phyloP scores from a whole-genome alignment of 768 basidiomycete genomes.

The Hygrocybe coccinea region DNA sequence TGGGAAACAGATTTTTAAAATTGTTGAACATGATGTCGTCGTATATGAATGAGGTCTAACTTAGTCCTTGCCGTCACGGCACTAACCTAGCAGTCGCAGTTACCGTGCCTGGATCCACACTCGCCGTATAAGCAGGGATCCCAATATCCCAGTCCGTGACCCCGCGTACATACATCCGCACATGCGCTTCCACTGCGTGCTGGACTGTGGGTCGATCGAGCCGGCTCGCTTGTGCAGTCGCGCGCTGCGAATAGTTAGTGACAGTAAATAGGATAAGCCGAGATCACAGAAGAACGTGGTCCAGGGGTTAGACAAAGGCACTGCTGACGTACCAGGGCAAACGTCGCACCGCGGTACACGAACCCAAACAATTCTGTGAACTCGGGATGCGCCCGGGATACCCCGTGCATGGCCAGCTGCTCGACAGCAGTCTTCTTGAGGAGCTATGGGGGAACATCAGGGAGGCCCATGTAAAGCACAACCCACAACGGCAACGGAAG shows the following conservation, averaged over 20 bases:
- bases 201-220: conserved; percentile 36
- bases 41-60: too few relatives aligned
- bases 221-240: conserved; percentile 34
- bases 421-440: conserved; percentile 43
- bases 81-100: too few relatives aligned
- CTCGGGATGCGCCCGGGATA: conserved; percentile 43
- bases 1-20: too few relatives aligned
- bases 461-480: background rate
- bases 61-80: too few relatives aligned
- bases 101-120: too few relatives aligned
- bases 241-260: conserved; percentile 31
- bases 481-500: background rate
- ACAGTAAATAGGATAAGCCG: background rate
- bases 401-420: conserved; percentile 30
- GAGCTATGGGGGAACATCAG: conserved; percentile 24
- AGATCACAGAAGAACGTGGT: background rate
- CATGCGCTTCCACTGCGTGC: conserved; percentile 39
- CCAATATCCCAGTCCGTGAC: background rate
- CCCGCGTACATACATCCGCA: conserved; percentile 39
- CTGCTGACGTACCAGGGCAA: conserved; percentile 46
- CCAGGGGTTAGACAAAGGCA: too few relatives aligned
- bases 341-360: conserved; percentile 45
- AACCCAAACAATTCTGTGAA: conserved; percentile 47
- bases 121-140: too few relatives aligned
- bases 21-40: too few relatives aligned